A percentile compares a stretch with the other conserved stretches of the same genome.
Conservation (phyloP, 2,329 filamentous ascomycete genomes). For the Pseudogymnoascus sp. region DNA sequence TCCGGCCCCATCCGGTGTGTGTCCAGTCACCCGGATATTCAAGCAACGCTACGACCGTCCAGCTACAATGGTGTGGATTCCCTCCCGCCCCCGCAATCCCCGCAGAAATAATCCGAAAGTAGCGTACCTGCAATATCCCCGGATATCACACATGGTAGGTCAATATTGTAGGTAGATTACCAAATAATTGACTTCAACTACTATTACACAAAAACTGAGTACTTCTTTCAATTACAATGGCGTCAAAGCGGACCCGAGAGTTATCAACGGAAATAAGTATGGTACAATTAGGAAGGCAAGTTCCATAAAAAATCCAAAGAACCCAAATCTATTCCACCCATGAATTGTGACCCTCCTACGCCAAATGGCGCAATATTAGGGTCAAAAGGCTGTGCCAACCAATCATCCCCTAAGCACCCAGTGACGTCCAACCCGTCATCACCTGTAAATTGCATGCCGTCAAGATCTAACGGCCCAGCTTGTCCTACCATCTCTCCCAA, state of each 20-base stretch:
- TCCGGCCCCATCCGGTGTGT: not conserved
- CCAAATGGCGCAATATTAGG: slow-evolving; percentile 11
- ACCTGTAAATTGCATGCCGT: not conserved
- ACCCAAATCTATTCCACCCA: slow-evolving; percentile 6
- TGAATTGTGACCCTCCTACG: not conserved
- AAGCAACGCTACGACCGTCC: not conserved
- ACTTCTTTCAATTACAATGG: not conserved
- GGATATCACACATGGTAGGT: no score
- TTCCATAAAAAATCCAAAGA: slow-evolving; percentile 12
- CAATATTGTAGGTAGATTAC: not conserved
- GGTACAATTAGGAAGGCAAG: not conserved
- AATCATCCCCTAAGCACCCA: slow-evolving; percentile 5
- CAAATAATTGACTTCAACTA: not conserved
- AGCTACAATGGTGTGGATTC: not conserved
- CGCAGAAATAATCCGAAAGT: not conserved
- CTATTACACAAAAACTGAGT: not conserved
- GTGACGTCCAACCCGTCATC: not conserved
- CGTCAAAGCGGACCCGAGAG: not conserved
- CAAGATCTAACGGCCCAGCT: not conserved
- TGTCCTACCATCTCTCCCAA: not conserved
- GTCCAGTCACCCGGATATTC: not conserved
- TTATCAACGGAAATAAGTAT: not conserved
- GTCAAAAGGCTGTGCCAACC: slow-evolving; percentile 11
- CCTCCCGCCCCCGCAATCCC: not conserved
- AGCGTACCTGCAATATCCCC: not conserved